Evolutionary conservation across 495 filamentous ascomycete genomes (phyloP).

Genomic region (Xylaria intraflava): DNA sequence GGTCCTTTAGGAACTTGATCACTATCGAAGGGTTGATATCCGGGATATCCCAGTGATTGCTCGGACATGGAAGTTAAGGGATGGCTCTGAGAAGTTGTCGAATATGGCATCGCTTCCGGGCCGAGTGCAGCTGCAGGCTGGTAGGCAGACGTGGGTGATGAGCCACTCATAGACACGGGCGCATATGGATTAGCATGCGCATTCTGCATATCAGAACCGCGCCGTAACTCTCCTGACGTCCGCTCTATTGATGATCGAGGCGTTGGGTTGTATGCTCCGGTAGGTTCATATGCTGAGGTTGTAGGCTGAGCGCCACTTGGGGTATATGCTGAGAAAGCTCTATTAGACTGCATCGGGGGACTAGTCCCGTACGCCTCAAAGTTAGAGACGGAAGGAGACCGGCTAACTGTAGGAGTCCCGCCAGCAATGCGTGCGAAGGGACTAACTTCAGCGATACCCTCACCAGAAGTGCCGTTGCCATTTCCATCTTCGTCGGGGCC

Average conservation of each 20-base stretch:
- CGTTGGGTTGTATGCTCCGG: conserved; percentile 33
- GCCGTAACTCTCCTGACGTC: conserved; percentile 37
- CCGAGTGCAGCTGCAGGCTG: conserved; percentile 21
- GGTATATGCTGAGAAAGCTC: conserved; percentile 23
- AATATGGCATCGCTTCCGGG: conserved; percentile 19
- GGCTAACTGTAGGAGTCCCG: conserved; percentile 75
- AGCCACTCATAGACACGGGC: conserved; percentile 20
- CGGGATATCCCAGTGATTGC: conserved; percentile 19
- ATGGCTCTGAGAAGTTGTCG: conserved; percentile 17
- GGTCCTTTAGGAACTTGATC: conserved; percentile 12
- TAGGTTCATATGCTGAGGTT: conserved; percentile 31
- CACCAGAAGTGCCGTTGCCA: conserved; percentile 53
- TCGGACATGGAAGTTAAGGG: conserved; percentile 13
- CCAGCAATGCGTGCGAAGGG: conserved; percentile 77
- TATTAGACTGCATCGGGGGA: conserved; percentile 32
- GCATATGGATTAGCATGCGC: conserved; percentile 28
- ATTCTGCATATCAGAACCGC: conserved; percentile 37
- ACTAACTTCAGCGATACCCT: conserved; percentile 53
- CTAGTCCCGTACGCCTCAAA: conserved; percentile 56
- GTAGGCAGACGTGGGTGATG: conserved; percentile 21
- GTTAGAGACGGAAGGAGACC: conserved; percentile 68
- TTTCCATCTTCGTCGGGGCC: conserved; percentile 70
- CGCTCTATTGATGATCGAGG: conserved; percentile 38
- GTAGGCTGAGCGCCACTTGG: conserved; percentile 25
- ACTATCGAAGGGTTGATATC: conserved; percentile 21